Conservation (phyloP, 108 stramenopile genomes). For the Stephanodiscus minutulus region DNA sequence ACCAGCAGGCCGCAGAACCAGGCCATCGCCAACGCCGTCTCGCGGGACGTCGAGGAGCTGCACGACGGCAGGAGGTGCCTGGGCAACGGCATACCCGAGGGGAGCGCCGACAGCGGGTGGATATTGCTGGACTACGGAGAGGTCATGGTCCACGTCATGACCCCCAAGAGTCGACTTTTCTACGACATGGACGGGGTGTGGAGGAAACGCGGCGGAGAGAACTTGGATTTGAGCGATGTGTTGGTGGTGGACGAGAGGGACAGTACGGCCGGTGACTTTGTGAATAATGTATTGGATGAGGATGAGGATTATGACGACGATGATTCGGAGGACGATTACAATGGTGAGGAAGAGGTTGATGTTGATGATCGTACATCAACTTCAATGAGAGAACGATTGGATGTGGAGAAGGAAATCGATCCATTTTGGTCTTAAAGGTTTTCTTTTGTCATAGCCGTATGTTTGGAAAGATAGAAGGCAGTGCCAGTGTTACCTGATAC, state of each 20-base stretch:
- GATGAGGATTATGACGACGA: slow-evolving; percentile 11
- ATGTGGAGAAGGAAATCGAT: slow-evolving; percentile 61
- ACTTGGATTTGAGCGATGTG: slow-evolving; percentile 69
- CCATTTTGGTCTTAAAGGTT: slow-evolving; percentile 78
- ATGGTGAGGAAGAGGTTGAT: slow-evolving; percentile 6
- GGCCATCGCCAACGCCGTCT: slow-evolving; percentile 88
- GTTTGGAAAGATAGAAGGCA: too few species aligned
- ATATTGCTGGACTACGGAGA: slow-evolving; percentile 91
- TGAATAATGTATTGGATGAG: slow-evolving; percentile 16
- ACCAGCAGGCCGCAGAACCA: slow-evolving; percentile 92
- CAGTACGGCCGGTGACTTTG: too few species aligned
- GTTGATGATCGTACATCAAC: background rate
- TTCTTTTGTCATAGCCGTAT: too few species aligned
- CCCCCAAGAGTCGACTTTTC: slow-evolving; percentile 83
- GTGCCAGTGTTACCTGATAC: background rate
- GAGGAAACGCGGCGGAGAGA: slow-evolving; percentile 69
- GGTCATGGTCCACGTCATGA: slow-evolving; percentile 94
- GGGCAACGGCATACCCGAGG: slow-evolving; percentile 82
- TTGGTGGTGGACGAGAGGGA: slow-evolving; percentile 39
- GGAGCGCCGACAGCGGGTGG: slow-evolving; percentile 91
- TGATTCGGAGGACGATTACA: background rate
- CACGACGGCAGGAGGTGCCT: slow-evolving; percentile 47
- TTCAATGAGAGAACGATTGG: slow-evolving; percentile 30
- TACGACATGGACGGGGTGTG: slow-evolving; percentile 92
- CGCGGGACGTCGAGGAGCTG: slow-evolving; percentile 71